A percentile compares a stretch with the other conserved stretches of the same genome.
Conservation (phyloP, 73 alveolate genomes). For the Stentor coeruleus region DNA sequence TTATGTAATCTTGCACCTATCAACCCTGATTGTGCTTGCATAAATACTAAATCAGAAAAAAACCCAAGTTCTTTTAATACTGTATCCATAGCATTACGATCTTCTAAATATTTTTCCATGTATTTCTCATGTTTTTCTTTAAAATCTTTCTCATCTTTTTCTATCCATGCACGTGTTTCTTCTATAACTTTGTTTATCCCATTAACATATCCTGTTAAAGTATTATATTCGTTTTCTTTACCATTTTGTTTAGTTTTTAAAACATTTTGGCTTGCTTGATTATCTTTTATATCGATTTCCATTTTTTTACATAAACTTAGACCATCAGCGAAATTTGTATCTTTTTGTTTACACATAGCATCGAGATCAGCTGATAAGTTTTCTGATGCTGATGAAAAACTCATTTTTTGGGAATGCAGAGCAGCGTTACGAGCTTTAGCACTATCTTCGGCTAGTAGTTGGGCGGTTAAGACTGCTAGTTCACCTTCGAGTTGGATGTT, state of each 20-base stretch:
- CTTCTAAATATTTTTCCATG: background rate
- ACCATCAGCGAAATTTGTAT: background rate
- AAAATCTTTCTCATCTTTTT: background rate
- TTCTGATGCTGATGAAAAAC: background rate
- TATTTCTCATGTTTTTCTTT: background rate
- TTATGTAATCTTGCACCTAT: background rate
- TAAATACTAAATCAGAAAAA: background rate
- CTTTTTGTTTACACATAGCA: conserved; percentile 7
- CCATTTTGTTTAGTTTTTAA: background rate
- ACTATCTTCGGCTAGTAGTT: background rate
- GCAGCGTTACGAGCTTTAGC: background rate
- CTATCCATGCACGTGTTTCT: background rate
- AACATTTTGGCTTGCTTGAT: background rate
- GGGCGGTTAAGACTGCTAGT: background rate
- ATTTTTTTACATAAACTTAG: background rate
- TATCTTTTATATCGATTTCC: background rate
- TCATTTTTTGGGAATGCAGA: background rate
- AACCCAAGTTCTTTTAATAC: background rate
- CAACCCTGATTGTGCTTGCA: conserved; percentile 7
- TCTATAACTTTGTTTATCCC: background rate
- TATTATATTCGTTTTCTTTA: background rate
- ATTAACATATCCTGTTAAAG: background rate
- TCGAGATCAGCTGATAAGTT: background rate
- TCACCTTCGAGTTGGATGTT: background rate
- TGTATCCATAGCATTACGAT: background rate